Percentiles rank a stretch among this genome's conserved stretches.
These are phyloP conservation scores for Sapria himalayana DNA, from an alignment of 345 rosid species.

Conservation along the genomic window DNA sequence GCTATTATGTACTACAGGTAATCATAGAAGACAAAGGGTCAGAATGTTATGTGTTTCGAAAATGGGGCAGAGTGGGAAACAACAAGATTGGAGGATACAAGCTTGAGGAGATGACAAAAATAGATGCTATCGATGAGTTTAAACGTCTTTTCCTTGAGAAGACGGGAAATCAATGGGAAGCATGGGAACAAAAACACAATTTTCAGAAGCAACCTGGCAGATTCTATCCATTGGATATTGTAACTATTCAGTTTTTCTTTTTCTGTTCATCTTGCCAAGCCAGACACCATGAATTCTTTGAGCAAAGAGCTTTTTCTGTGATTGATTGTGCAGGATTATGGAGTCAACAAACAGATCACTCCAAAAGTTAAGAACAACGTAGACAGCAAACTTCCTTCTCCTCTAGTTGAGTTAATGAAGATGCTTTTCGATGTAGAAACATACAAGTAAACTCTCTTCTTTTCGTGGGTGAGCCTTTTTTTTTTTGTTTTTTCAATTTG, in stretches of 20 bases:
- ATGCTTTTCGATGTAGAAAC: constrained; percentile 87
- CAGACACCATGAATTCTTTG: not conserved
- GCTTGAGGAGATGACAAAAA: constrained; percentile 55
- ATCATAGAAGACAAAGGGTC: constrained; percentile 77
- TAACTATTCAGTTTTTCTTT: constrained; percentile 13
- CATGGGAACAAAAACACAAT: constrained; percentile 63
- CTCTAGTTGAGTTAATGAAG: constrained; percentile 58
- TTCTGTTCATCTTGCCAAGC: too few relatives aligned
- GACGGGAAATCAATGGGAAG: constrained; percentile 86
- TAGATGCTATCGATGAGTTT: constrained; percentile 50
- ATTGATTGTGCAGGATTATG: constrained; percentile 53
- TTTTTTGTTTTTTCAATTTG: constrained; percentile 4
- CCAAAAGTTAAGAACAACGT: constrained; percentile 20
- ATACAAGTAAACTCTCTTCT: constrained; percentile 26
- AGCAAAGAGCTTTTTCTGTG: not conserved
- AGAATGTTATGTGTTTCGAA: constrained; percentile 58
- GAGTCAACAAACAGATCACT: constrained; percentile 45
- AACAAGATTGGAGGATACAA: constrained; percentile 71
- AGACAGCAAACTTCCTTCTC: constrained; percentile 46
- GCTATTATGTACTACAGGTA: constrained; percentile 82
- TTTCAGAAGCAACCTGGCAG: constrained; percentile 74
- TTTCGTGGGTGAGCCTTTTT: too few relatives aligned
- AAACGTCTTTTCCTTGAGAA: constrained; percentile 58
- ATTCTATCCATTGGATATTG: constrained; percentile 87
- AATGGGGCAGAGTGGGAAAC: constrained; percentile 94